phyloP scores from a whole-genome alignment of 2,329 filamentous ascomycete species.

The Fusarium duplospermum region DNA sequence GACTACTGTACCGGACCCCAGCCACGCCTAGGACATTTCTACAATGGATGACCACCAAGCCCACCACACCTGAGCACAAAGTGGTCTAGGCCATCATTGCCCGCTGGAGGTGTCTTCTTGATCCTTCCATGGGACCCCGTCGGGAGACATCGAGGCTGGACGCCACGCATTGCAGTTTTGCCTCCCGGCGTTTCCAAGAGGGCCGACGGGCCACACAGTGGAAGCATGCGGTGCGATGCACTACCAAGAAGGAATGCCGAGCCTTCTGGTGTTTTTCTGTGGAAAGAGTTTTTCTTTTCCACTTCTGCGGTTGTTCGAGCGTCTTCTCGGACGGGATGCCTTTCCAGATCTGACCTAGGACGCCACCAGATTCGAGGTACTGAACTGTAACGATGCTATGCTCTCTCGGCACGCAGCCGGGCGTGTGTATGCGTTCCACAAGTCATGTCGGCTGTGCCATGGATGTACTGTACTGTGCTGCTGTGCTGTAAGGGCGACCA shows the following conservation, averaged over 20 bases:
- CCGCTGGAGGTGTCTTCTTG: conserved; percentile 7
- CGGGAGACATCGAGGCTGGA: conserved; percentile 28
- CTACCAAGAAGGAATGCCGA: conserved; percentile 26
- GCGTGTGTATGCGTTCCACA: conserved; percentile 19
- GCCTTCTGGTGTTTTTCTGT: conserved; percentile 22
- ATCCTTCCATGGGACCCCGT: conserved; percentile 15
- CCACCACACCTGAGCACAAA: background rate
- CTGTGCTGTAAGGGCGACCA: conserved; percentile 2
- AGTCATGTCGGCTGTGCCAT: conserved; percentile 19
- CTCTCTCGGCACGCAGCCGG: background rate
- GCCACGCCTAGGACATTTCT: conserved; percentile 11
- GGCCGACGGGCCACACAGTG: conserved; percentile 26
- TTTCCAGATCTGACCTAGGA: conserved; percentile 26
- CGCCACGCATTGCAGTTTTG: conserved; percentile 38
- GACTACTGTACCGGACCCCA: background rate
- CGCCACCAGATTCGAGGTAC: conserved; percentile 23
- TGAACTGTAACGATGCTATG: background rate
- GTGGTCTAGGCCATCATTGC: conserved; percentile 21
- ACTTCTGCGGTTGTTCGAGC: conserved; percentile 11
- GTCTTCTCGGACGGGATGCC: conserved; percentile 11
- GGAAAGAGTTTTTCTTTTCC: conserved; percentile 11
- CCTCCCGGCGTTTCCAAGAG: conserved; percentile 35
- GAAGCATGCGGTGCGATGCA: conserved; percentile 23
- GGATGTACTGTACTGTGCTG: conserved; percentile 3
- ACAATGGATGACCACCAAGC: background rate